These are phyloP conservation scores for Talaromyces sp. DNA, from an alignment of 2,329 filamentous ascomycete species.

Conservation along the genomic window DNA sequence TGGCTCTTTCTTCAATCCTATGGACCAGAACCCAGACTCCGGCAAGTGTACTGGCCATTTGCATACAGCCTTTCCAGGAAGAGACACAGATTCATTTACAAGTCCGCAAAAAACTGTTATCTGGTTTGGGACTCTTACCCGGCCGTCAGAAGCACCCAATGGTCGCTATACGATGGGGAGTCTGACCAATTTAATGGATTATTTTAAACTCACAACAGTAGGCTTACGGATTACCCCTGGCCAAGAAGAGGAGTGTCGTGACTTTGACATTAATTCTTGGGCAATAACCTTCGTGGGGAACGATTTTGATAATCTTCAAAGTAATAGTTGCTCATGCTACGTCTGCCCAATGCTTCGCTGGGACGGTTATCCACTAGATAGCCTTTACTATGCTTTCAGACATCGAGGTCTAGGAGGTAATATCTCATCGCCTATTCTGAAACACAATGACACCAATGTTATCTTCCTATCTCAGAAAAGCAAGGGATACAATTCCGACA, in stretches of 20 bases:
- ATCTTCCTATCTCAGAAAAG: not conserved
- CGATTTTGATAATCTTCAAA: not conserved
- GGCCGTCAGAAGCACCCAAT: not conserved
- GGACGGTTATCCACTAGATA: slow-evolving; percentile 1
- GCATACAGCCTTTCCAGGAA: not conserved
- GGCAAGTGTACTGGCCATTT: not conserved
- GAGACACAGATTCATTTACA: not conserved
- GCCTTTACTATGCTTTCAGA: not conserved
- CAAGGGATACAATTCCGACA: not conserved
- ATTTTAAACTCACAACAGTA: not conserved
- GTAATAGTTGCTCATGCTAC: not conserved
- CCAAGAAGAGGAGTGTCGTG: not conserved
- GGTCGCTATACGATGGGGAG: not conserved
- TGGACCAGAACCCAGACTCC: not conserved
- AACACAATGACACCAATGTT: not conserved
- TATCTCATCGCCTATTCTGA: slow-evolving; percentile 3
- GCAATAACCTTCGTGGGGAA: not conserved
- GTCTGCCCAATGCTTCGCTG: not conserved
- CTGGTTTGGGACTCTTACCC: not conserved
- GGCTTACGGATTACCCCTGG: not conserved
- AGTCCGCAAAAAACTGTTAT: not conserved
- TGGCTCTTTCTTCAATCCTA: not conserved
- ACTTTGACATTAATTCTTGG: not conserved
- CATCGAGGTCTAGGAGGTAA: not conserved
- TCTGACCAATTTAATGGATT: not conserved